Conservation (phyloP, 192 early-diverging fungal genomes). For the Backusella westeae region DNA sequence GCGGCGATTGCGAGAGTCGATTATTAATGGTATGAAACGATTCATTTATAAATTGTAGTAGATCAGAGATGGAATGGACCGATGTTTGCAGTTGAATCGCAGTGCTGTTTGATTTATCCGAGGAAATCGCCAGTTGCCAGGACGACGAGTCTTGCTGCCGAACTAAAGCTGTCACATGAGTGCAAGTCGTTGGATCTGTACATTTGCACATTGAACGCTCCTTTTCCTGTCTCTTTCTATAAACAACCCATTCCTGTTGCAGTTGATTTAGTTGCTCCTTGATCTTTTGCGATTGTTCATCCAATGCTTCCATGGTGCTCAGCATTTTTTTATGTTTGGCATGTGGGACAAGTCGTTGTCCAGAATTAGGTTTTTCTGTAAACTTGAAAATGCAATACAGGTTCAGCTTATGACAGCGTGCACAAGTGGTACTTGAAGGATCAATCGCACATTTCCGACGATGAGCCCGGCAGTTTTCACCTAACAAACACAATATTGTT, state of each 20-base stretch:
- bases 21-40: not conserved
- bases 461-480: slow-evolving; percentile 26
- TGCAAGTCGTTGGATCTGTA: not conserved
- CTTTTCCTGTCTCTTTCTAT: not conserved
- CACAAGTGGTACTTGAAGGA: not conserved
- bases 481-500: not conserved
- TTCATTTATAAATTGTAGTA: not conserved
- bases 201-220: not conserved
- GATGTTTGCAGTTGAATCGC: not conserved
- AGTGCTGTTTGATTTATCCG: not conserved
- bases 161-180: not conserved
- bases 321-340: slow-evolving; percentile 16
- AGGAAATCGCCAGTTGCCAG: not conserved
- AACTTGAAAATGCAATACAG: slow-evolving; percentile 11
- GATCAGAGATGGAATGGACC: not conserved
- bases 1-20: not conserved
- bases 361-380: slow-evolving; percentile 9
- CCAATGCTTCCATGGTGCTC: slow-evolving; percentile 4
- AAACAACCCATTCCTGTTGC: not conserved
- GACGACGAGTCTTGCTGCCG: not conserved
- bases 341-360: not conserved
- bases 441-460: slow-evolving; percentile 17
- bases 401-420: slow-evolving; percentile 9
- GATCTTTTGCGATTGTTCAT: slow-evolving; percentile 10
- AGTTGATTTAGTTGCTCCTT: slow-evolving; percentile 6